Evolutionary conservation across 805 yeast species (phyloP).

Genomic region (Saccharomycopsis sp.): DNA sequence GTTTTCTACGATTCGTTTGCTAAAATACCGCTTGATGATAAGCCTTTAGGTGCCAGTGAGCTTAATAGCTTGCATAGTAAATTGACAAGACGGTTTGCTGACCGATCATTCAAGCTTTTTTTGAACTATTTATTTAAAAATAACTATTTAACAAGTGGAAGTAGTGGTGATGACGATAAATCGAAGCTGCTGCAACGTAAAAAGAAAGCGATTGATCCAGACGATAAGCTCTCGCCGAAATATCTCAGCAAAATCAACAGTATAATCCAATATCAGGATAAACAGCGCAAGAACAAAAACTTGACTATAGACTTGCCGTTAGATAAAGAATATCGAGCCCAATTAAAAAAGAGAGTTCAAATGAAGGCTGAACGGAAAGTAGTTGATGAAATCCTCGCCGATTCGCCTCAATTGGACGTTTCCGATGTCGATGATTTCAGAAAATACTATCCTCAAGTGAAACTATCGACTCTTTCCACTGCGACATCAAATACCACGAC

Average conservation of each 20-base stretch:
- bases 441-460: constrained; percentile 14
- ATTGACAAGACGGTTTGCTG: constrained; percentile 54
- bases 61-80: constrained; percentile 28
- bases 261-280: constrained; percentile 17
- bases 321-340: constrained; percentile 8
- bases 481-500: constrained; percentile 32
- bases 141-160: constrained; percentile 5
- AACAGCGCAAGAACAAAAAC: constrained; percentile 15
- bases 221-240: constrained; percentile 1
- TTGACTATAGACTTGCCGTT: constrained; percentile 13
- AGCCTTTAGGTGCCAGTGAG: constrained; percentile 30
- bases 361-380: neutral
- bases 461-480: constrained; percentile 25
- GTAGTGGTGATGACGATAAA: constrained; percentile 6
- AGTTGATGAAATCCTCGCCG: neutral
- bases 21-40: constrained; percentile 21
- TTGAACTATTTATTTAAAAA: constrained; percentile 23
- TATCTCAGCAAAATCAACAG: constrained; percentile 6
- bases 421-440: constrained; percentile 16
- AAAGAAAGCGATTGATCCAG: neutral
- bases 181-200: neutral
- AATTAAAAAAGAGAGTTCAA: neutral
- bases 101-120: constrained; percentile 46
- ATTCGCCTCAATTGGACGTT: neutral
- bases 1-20: constrained; percentile 33